Evolutionary conservation across 495 filamentous ascomycete genomes (phyloP).

Genomic region (Pyrenula aspistea): DNA sequence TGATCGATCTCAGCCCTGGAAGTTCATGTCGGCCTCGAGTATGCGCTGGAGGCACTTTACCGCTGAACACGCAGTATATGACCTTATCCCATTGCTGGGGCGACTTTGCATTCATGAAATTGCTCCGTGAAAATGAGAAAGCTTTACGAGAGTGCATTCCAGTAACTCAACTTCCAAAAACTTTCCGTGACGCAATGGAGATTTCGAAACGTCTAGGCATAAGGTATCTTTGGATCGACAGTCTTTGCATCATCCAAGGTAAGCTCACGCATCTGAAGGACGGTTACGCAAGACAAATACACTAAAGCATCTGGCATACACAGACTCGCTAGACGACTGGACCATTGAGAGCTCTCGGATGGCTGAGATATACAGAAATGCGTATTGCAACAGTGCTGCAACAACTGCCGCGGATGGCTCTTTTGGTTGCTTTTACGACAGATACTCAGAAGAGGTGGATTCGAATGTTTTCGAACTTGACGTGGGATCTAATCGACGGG

Average conservation of each 20-base stretch:
- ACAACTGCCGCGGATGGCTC: neutral
- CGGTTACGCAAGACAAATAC: neutral
- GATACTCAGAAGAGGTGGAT: neutral
- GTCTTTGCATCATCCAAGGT: slow-evolving; percentile 17
- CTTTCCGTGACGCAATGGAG: neutral
- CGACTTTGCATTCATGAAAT: neutral
- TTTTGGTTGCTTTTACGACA: neutral
- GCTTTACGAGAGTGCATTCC: neutral
- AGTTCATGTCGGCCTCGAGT: neutral
- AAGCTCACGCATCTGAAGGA: neutral
- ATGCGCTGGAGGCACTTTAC: neutral
- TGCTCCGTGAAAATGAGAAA: neutral
- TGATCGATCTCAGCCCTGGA: neutral
- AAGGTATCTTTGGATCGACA: slow-evolving; percentile 23
- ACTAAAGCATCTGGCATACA: neutral
- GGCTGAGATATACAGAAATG: slow-evolving; percentile 4
- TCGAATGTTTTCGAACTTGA: neutral
- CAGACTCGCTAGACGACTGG: slow-evolving; percentile 5
- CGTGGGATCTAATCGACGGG: neutral
- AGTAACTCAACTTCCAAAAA: neutral
- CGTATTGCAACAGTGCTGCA: slow-evolving; percentile 8
- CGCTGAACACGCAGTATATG: neutral
- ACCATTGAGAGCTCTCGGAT: slow-evolving; percentile 4
- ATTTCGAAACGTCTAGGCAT: neutral
- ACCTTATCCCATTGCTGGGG: neutral